Percentiles rank a stretch among this genome's conserved stretches.
Evolutionary conservation across 805 yeast genomes (phyloP).

Genomic region (Yarrowia osloensis): DNA sequence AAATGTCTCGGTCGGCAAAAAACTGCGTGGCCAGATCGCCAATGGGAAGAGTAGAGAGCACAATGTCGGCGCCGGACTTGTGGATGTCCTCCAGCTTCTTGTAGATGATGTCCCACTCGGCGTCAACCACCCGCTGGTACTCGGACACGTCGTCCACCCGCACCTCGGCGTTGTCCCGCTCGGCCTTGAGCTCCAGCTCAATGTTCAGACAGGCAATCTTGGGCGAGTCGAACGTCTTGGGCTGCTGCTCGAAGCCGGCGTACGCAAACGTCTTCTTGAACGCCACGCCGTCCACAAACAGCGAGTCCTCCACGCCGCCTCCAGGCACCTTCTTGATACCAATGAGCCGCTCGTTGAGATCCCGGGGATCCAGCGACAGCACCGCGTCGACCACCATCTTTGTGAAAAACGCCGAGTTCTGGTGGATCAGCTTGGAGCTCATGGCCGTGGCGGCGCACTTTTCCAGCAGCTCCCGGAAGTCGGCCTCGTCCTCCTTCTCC

Average conservation of each 20-base stretch:
- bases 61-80: slow-evolving; percentile 86
- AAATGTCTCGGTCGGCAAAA: slow-evolving; percentile 93
- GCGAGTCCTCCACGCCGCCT: slow-evolving; percentile 92
- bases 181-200: slow-evolving; percentile 95
- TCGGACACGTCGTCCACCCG: slow-evolving; percentile 91
- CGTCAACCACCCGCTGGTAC: slow-evolving; percentile 95
- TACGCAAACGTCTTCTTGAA: slow-evolving; percentile 96
- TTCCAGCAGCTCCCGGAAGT: slow-evolving; percentile 74
- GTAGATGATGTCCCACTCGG: slow-evolving; percentile 96
- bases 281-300: slow-evolving; percentile 90
- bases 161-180: slow-evolving; percentile 98
- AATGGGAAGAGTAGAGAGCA: slow-evolving; percentile 90
- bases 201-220: slow-evolving; percentile 83
- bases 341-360: slow-evolving; percentile 83
- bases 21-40: slow-evolving; percentile 99
- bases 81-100: slow-evolving; percentile 82
- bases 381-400: slow-evolving; percentile 98
- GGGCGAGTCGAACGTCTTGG: slow-evolving; percentile 78
- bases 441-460: slow-evolving; percentile 96
- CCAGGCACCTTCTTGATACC: slow-evolving; percentile 96
- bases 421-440: slow-evolving; percentile 90
- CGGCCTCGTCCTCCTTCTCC: slow-evolving; percentile 53
- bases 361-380: slow-evolving; percentile 76
- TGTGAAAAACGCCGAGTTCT: slow-evolving; percentile 85
- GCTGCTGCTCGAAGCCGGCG: slow-evolving; percentile 99